Base-by-base conservation (phyloP, 345 rosid species). In the sweet orange (Citrus sinensis) region DNA sequence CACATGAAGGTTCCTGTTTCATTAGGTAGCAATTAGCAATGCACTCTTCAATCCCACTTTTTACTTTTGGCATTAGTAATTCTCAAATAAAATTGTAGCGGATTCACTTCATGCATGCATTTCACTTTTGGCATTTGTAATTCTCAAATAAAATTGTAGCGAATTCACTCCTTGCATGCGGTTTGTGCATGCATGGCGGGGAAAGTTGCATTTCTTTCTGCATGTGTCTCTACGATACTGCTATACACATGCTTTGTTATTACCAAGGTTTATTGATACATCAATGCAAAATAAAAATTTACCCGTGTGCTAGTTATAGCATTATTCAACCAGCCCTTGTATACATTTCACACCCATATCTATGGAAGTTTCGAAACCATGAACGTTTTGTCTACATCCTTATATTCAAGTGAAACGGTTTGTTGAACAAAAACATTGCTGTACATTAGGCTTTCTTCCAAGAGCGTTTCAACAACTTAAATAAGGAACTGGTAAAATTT, bases 31-130 rank as follows among this genome's bases (percentile, higher is more conserved):
- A 54, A 54, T 10, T 46, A 46, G 51, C 17, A 46, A 46, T 13
- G 51, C 51, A 46, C 17, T 46, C 17, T 54, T 19, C 22, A 6
- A 11, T 37, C 68, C 40, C 20, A 30, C 49, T 49, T 51, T 32
- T 29, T 10, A 65, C 27, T 49, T 19, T 4, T 7, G 9, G 22
- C 73, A 20, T 29, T 16, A 70, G 77, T 65, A 61, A 35, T 42
- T 34, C 39, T 27, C 55, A 30, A 84, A 84, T 84, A 84, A 84
- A 81, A 55, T 27, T 46, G 86, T 42, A 74, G 56, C 71, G 40
- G 17, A 24, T 30, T 27, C 39, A 5, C 39, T 35, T 6, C 39
- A 35, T 35, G 39, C 39, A 35, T 35, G 39, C 39, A 6, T 49
- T 32, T 29, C 35, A 65, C 25, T 46, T 27, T 7, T 3, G 5